Conservation (phyloP, 2,329 filamentous ascomycete species). For the Epichloe gansuensis region DNA sequence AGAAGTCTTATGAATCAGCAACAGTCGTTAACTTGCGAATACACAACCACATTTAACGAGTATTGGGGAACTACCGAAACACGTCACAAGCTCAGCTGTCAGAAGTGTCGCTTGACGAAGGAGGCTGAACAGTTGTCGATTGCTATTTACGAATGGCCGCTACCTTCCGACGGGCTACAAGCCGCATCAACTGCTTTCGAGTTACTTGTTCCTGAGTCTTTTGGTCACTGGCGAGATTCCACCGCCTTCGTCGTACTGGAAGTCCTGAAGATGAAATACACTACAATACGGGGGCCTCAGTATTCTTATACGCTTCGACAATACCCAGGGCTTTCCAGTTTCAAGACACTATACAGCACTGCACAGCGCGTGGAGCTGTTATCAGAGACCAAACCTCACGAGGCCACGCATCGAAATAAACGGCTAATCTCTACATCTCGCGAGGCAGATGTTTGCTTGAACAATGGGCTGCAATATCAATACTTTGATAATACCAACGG, state of each 20-base stretch:
- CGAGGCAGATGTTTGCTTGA: conserved; percentile 10
- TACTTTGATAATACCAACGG: conserved; percentile 8
- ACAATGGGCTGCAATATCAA: conserved; percentile 12
- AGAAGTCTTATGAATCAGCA: conserved; percentile 6
- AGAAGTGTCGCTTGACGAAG: conserved; percentile 19
- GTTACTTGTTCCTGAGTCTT: conserved; percentile 27
- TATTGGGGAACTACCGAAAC: not conserved
- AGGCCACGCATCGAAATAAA: conserved; percentile 4
- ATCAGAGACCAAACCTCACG: conserved; percentile 11
- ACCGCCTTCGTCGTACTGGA: conserved; percentile 28
- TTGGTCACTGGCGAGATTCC: conserved; percentile 35
- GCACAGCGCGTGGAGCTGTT: conserved; percentile 9
- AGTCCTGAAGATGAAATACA: conserved; percentile 18
- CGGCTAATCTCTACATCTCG: conserved; percentile 1
- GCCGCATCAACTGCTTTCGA: conserved; percentile 42
- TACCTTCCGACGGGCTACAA: conserved; percentile 22
- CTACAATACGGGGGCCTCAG: not conserved
- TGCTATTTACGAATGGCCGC: conserved; percentile 41
- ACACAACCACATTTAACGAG: not conserved
- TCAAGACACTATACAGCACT: not conserved
- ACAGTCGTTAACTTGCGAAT: conserved; percentile 2
- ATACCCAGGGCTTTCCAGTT: conserved; percentile 6
- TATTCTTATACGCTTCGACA: conserved; percentile 3
- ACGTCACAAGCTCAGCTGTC: conserved; percentile 16
- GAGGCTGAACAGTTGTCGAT: conserved; percentile 31